Evolutionary conservation across 352 stramenopile species (phyloP), one percentile per base, ranked within the genome.

Genomic region (Peronosclerospora sorghi): DNA sequence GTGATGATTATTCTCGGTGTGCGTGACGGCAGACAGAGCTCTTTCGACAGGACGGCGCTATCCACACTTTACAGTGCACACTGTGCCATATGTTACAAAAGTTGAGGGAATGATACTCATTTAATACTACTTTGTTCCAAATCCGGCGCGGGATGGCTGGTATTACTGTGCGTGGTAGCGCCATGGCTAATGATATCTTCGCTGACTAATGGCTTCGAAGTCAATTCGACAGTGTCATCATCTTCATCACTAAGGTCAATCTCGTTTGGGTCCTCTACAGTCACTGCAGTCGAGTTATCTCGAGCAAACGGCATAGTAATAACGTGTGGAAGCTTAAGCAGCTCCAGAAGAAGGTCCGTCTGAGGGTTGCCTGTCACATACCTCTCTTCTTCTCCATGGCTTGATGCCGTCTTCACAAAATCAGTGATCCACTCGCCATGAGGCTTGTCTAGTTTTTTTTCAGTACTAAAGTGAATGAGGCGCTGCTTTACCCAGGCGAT

Each of bases 301-400:
- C 39, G 19, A 30, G 59, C 41, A 55, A 83, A 97, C n/a, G 94
- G 90, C 14, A 90, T 68, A 9, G 95, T 98, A 7, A 97, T 71
- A 15, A 91, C 75, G 52, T 98, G 95, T n/a, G 75, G 69, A 15
- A 98, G 62, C 50, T 94, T 88, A 24, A 98, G 65, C 35, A 96
- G 58, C 37, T 86, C 62, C 39, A 98, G 55, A 20, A 98, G 66
- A 41, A 80, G 40, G 57, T 98, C 95, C 1, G 94, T 98, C 55
- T 98, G 94, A 5, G 90, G 95, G 49, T 98, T 98, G 1, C 94
- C 93, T 42, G 61, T 48, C 28, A 61, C 49, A 45, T 8, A 35
- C 54, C 35, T 57, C 58, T 18, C 17, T 18, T 71, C 52, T 44
- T 86, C 65, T 2, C 64, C 70, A 32, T 85, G 73, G 9, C 64